phyloP scores from a whole-genome alignment of 441 rosid species.

The Daphne laureola region DNA sequence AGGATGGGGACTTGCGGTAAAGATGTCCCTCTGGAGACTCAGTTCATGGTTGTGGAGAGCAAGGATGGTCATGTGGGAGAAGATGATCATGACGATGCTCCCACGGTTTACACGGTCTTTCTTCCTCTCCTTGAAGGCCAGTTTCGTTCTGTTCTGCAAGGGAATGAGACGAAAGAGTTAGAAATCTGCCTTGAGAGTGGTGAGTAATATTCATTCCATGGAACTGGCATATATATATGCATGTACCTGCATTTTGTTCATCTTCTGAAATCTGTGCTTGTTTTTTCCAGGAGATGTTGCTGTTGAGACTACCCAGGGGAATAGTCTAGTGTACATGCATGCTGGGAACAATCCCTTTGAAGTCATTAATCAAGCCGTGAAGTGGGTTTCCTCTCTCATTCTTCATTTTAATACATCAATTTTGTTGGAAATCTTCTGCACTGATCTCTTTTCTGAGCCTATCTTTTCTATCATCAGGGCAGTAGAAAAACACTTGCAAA shows the following conservation, averaged over 20 bases:
- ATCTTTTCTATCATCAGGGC: conserved; percentile 41
- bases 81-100: conserved; percentile 40
- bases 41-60: conserved; percentile 83
- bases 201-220: conserved; percentile 33
- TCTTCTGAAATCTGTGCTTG: conserved; percentile 9
- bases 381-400: conserved; percentile 31
- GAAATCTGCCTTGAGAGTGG: conserved; percentile 97
- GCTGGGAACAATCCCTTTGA: conserved; percentile 94
- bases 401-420: background rate
- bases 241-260: too few relatives aligned
- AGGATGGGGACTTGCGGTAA: conserved; percentile 85
- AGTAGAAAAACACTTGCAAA: conserved; percentile 76
- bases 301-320: conserved; percentile 80
- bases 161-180: conserved; percentile 72
- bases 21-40: conserved; percentile 94
- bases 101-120: conserved; percentile 73
- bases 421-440: background rate
- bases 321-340: conserved; percentile 77
- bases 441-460: conserved; percentile 1
- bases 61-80: conserved; percentile 48
- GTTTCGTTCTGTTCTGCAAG: conserved; percentile 90
- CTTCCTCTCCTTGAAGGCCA: conserved; percentile 96
- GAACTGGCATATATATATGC: too few relatives aligned
- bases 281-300: conserved; percentile 73
- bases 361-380: conserved; percentile 80